Percentiles rank a stretch among this genome's conserved stretches.
Evolutionary conservation across 2,329 filamentous ascomycete species (phyloP).

Genomic region (Aureobasidium zeae): DNA sequence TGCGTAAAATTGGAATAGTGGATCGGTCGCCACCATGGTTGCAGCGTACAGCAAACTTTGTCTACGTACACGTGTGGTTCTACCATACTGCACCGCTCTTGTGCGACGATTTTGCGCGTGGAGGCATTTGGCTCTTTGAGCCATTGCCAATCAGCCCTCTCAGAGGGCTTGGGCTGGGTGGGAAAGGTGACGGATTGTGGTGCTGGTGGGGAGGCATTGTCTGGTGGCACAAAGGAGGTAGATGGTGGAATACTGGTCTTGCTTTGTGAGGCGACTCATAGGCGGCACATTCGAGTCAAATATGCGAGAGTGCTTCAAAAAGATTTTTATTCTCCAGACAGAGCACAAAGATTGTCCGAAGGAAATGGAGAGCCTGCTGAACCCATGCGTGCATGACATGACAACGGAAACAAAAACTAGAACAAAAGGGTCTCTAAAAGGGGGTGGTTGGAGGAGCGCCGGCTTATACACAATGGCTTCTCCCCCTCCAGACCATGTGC

Average conservation of each 20-base stretch:
- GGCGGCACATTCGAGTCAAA: not conserved
- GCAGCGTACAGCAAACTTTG: constrained; percentile 49
- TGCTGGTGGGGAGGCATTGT: constrained; percentile 52
- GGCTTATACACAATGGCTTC: constrained; percentile 14
- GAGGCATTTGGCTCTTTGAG: constrained; percentile 72
- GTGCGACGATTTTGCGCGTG: constrained; percentile 64
- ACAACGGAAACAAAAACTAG: constrained; percentile 7
- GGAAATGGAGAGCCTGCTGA: constrained; percentile 6
- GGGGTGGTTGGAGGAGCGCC: constrained; percentile 8
- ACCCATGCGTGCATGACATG: constrained; percentile 12
- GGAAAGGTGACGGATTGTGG: constrained; percentile 54
- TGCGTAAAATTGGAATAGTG: constrained; percentile 30
- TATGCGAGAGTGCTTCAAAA: constrained; percentile 9
- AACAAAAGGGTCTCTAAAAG: constrained; percentile 6
- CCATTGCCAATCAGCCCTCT: constrained; percentile 67
- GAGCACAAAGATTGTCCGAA: not conserved
- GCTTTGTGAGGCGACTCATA: constrained; percentile 27
- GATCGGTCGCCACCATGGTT: constrained; percentile 37
- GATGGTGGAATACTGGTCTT: constrained; percentile 56
- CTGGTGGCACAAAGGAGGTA: constrained; percentile 49
- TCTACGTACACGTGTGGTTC: constrained; percentile 58
- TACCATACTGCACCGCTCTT: constrained; percentile 55
- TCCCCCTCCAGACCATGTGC: not conserved
- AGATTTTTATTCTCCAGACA: constrained; percentile 11
- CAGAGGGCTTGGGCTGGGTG: constrained; percentile 57